Base-by-base conservation (phyloP, 2,329 filamentous ascomycete species). In the Pseudopithomyces chartarum region DNA sequence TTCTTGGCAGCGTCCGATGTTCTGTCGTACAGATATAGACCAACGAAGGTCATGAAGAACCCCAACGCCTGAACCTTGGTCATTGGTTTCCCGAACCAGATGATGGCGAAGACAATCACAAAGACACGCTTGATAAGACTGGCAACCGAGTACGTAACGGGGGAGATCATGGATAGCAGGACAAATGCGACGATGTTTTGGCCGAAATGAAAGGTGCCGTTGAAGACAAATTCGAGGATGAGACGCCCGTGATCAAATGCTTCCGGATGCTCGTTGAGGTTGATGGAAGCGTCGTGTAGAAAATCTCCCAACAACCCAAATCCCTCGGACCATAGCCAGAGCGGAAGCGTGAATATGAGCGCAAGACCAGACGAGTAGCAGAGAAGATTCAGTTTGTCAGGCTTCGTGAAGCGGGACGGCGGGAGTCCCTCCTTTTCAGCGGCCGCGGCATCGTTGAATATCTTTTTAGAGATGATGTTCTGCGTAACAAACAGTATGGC, bases 281-380 rank as follows among this genome's bases (percentile, higher is more conserved):
- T 87, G 52, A 98, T 83, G 1, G 87, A 84, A n/a, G 92, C 92
- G 68, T 97, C 91, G 50, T 87, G 83, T 33, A 94, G 81, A 64
- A 97, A 88, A 71, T 97, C 92, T 44, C 84, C 80, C 2, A 97
- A 77, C 22, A 99, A 83, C 2, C 81, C 82, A 60, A 94, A 85
- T 2, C 94, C 95, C 77, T 99, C 95, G 33, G 86, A 88, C 85
- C 92, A 93, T 61, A 98, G 85, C 95, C 95, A 99, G 52, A 98
- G 90, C 1, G 95, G 95, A 12, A 89, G 77, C 0, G 93, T 98
- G 52, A 97, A 82, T 54, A 97, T 68, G 67, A 99, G 96, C 0
- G 95, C 95, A 64, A 98, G 82, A 17, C 91, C 92, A 0, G 93
- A 96, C n/a, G 93, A 98, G 74, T 99, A 99, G 80, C 91, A 98